A percentile compares a stretch with the other conserved stretches of the same genome.
Conservation (phyloP, 352 stramenopile genomes). For the Blastocystis sp. region DNA sequence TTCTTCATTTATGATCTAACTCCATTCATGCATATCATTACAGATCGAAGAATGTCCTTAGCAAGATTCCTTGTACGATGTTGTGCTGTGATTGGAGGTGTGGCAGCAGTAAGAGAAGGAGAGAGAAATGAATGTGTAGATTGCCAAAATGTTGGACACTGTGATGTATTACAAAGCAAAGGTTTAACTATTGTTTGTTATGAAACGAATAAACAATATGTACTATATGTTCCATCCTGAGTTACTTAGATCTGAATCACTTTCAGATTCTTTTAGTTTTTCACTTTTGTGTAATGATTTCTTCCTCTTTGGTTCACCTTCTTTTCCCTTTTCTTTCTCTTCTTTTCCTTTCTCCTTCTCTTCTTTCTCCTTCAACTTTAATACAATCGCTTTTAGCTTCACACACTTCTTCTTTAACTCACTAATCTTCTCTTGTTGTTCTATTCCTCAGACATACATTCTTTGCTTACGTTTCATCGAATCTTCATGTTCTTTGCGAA, state of each 20-base stretch:
- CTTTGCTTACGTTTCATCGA: not conserved
- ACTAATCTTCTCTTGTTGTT: constrained; percentile 29
- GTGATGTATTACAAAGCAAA: constrained; percentile 65
- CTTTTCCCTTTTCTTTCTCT: not conserved
- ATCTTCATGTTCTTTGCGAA: not conserved
- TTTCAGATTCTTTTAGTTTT: not conserved
- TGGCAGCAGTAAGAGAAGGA: constrained; percentile 69
- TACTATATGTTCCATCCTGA: not conserved
- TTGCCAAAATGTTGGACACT: constrained; percentile 64
- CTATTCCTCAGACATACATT: not conserved
- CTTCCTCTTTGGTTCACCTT: not conserved
- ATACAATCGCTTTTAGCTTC: constrained; percentile 5
- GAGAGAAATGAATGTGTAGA: not conserved
- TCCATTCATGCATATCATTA: constrained; percentile 77
- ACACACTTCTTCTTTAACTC: constrained; percentile 51
- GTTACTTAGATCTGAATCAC: not conserved
- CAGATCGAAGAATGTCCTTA: constrained; percentile 69
- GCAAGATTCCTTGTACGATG: constrained; percentile 76
- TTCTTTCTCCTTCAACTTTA: constrained; percentile 42
- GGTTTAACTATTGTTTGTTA: constrained; percentile 10
- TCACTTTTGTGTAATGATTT: constrained; percentile 21
- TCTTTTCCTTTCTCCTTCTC: not conserved
- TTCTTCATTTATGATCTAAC: constrained; percentile 86
- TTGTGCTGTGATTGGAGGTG: constrained; percentile 76
- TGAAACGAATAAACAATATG: not conserved